phyloP scores from a whole-genome alignment of 805 yeast species.

The Schwanniomyces polymorphus region DNA sequence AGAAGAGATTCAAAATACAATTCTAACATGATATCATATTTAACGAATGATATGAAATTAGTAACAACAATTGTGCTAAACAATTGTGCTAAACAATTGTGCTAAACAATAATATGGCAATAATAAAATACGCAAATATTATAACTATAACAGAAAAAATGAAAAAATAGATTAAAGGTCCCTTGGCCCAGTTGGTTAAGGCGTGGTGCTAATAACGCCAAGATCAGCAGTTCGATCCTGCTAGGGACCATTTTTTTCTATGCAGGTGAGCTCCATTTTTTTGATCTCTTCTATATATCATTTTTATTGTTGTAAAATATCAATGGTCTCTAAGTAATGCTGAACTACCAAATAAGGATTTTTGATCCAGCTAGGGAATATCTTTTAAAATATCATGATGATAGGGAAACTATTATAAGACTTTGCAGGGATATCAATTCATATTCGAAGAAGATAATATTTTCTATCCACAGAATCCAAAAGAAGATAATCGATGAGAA shows the following conservation, averaged over 20 bases:
- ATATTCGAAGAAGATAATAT: slow-evolving; percentile 35
- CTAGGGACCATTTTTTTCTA: slow-evolving; percentile 63
- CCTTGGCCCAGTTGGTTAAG: slow-evolving; percentile 57
- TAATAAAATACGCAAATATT: no score
- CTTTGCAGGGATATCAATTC: slow-evolving; percentile 38
- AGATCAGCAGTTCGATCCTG: slow-evolving; percentile 89
- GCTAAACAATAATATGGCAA: no score
- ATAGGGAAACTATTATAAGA: slow-evolving; percentile 33
- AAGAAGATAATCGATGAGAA: not conserved
- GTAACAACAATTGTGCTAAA: no score
- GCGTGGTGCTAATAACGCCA: slow-evolving; percentile 56
- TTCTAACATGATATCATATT: no score
- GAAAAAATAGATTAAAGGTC: no score
- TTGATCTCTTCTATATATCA: not conserved
- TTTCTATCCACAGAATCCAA: slow-evolving; percentile 19
- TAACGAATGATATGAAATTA: no score
- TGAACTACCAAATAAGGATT: slow-evolving; percentile 6
- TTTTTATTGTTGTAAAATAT: no score
- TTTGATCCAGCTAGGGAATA: slow-evolving; percentile 21
- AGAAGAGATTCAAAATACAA: no score
- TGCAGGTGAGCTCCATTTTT: not conserved
- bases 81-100: no score
- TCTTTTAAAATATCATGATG: slow-evolving; percentile 24
- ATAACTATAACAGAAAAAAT: no score
- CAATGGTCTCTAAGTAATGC: not conserved